These are phyloP conservation scores for Ascochyta viciae-villosae DNA, from an alignment of 2,329 filamentous ascomycete genomes.

Conservation along the genomic window DNA sequence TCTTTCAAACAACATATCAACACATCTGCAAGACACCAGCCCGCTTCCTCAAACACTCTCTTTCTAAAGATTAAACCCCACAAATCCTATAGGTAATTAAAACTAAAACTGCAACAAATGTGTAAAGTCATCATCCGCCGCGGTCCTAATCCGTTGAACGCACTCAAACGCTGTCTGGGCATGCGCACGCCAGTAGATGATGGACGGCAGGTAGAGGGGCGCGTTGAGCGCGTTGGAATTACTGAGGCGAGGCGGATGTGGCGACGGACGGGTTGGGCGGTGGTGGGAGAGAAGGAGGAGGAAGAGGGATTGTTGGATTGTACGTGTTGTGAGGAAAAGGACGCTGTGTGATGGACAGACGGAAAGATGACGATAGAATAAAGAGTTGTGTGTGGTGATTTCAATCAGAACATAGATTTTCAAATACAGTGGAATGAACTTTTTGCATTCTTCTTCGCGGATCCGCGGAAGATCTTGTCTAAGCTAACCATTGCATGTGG, in stretches of 20 bases:
- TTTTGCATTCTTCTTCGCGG: constrained; percentile 33
- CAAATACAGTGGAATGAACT: constrained; percentile 19
- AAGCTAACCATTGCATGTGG: constrained; percentile 41
- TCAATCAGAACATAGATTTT: not conserved
- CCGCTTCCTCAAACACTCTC: not conserved
- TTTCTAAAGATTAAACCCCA: not conserved
- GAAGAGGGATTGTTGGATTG: not conserved
- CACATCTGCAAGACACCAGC: not conserved
- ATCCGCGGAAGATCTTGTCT: constrained; percentile 35
- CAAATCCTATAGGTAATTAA: not conserved
- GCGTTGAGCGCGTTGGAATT: not conserved
- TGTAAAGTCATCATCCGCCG: not conserved
- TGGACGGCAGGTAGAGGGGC: not conserved
- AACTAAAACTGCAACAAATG: not conserved
- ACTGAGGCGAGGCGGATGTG: too few relatives aligned
- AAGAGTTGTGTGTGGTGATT: not conserved
- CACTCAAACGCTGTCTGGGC: not conserved
- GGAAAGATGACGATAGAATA: not conserved
- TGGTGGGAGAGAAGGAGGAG: not conserved
- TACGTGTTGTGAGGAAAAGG: not conserved
- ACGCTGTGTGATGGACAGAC: not conserved
- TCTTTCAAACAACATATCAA: too few relatives aligned
- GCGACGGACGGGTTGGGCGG: not conserved
- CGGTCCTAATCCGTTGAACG: not conserved
- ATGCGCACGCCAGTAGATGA: not conserved